phyloP scores from a whole-genome alignment of 768 basidiomycete genomes.

The Tubosaeta sp. region DNA sequence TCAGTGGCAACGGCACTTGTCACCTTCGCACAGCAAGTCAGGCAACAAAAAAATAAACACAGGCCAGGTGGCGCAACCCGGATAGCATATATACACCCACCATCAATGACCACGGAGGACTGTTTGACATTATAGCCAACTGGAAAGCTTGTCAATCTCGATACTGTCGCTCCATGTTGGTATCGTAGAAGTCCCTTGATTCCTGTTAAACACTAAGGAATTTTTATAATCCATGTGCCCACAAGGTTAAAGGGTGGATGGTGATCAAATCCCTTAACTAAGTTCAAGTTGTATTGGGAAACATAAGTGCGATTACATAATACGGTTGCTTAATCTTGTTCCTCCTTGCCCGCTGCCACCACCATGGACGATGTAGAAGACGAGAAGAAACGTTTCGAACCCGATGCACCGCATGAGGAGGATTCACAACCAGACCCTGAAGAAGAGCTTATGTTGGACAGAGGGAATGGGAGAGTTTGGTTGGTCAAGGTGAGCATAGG shows the following conservation, averaged over 20 bases:
- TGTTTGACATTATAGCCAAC: too few species aligned
- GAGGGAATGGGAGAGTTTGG: conserved; percentile 76
- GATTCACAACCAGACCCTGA: conserved; percentile 74
- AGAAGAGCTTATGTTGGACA: conserved; percentile 74
- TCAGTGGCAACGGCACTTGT: background rate
- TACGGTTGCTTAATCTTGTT: background rate
- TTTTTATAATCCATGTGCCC: too few species aligned
- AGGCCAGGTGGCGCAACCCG: background rate
- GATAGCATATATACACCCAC: background rate
- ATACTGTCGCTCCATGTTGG: too few species aligned
- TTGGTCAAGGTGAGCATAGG: conserved; percentile 65
- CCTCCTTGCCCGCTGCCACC: background rate
- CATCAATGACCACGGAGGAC: too few species aligned
- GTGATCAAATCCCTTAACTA: too few species aligned
- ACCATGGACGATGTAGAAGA: conserved; percentile 46
- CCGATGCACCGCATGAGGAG: conserved; percentile 49
- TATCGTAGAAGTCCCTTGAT: too few species aligned
- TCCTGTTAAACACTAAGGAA: too few species aligned
- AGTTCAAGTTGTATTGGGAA: too few species aligned
- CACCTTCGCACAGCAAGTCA: background rate
- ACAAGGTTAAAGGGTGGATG: too few species aligned
- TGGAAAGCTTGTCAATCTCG: background rate
- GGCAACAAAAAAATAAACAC: background rate
- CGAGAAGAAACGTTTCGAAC: conserved; percentile 71
- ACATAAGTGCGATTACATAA: background rate